These are phyloP conservation scores for Calocera viscosa DNA, from an alignment of 768 basidiomycete species.

Conservation along the genomic window DNA sequence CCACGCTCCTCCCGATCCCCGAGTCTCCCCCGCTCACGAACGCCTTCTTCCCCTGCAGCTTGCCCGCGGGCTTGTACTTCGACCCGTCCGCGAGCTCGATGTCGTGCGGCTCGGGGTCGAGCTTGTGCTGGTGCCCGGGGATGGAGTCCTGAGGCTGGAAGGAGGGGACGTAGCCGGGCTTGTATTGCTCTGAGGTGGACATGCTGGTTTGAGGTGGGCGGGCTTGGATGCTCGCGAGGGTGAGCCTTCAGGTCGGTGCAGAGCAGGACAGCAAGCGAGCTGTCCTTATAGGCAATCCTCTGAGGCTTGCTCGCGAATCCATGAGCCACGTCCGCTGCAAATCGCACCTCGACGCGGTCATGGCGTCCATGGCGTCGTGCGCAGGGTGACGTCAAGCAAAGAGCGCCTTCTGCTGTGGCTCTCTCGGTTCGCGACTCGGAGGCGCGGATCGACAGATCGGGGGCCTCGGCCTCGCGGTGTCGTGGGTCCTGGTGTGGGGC, in stretches of 20 bases:
- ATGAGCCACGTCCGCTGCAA: too few relatives aligned
- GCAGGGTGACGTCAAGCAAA: too few relatives aligned
- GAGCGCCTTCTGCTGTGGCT: too few relatives aligned
- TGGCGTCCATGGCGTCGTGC: too few relatives aligned
- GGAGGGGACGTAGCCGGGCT: slow-evolving; percentile 26
- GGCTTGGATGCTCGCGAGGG: not conserved
- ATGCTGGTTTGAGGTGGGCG: not conserved
- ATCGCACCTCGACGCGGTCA: too few relatives aligned
- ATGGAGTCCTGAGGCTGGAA: slow-evolving; percentile 24
- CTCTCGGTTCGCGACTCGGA: too few relatives aligned
- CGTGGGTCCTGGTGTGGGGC: too few relatives aligned
- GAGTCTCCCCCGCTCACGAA: slow-evolving; percentile 42
- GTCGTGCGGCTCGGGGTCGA: slow-evolving; percentile 30
- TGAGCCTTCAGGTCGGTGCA: too few relatives aligned
- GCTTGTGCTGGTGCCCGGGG: slow-evolving; percentile 26
- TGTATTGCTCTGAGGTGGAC: slow-evolving; percentile 22
- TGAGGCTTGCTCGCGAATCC: too few relatives aligned
- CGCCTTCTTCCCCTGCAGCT: slow-evolving; percentile 37
- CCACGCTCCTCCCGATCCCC: slow-evolving; percentile 36
- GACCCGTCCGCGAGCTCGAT: slow-evolving; percentile 35
- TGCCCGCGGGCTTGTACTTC: slow-evolving; percentile 35
- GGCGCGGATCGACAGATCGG: too few relatives aligned
- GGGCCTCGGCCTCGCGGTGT: too few relatives aligned
- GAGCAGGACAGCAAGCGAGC: too few relatives aligned
- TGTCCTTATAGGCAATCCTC: not conserved